These are phyloP conservation scores for Pestalotiopsis sp. DNA, from an alignment of 2,329 filamentous ascomycete genomes.

Conservation along the genomic window DNA sequence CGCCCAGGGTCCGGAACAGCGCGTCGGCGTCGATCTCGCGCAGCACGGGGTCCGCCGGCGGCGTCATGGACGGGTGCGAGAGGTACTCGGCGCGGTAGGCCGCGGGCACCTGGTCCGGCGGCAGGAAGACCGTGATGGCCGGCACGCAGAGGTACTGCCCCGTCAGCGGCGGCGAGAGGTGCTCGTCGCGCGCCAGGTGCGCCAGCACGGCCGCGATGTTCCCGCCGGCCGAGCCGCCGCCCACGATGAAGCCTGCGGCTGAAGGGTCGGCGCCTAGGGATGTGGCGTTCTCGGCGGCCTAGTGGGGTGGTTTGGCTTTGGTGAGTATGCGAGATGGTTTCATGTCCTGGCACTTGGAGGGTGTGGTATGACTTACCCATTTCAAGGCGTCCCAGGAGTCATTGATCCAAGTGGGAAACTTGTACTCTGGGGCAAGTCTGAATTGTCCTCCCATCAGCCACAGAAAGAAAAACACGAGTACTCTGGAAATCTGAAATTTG, in stretches of 20 bases:
- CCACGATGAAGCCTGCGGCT: conserved; percentile 65
- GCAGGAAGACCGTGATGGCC: conserved; percentile 27
- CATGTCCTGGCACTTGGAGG: background rate
- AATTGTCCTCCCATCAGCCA: background rate
- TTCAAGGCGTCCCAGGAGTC: conserved; percentile 48
- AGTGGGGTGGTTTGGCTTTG: background rate
- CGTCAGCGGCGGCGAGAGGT: conserved; percentile 44
- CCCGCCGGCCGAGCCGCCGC: conserved; percentile 53
- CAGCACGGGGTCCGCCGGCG: conserved; percentile 25
- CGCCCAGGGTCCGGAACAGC: conserved; percentile 11
- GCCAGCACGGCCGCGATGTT: conserved; percentile 40
- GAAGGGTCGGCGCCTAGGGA: conserved; percentile 41
- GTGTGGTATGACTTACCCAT: conserved; percentile 36
- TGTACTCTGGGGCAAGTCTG: conserved; percentile 46
- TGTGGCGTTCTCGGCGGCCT: conserved; percentile 38
- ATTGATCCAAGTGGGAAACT: conserved; percentile 44
- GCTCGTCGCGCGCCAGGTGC: conserved; percentile 42
- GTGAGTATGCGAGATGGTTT: background rate
- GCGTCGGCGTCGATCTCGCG: conserved; percentile 9
- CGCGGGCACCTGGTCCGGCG: conserved; percentile 22
- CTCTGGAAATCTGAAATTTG: background rate
- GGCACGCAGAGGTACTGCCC: conserved; percentile 49
- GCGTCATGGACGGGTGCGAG: conserved; percentile 26
- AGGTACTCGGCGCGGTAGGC: conserved; percentile 28
- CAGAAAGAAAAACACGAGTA: background rate